Evolutionary conservation across 139 green algal species (phyloP), one percentile per base, ranked within the genome.

Genomic region (Desmodesmus armatus): DNA sequence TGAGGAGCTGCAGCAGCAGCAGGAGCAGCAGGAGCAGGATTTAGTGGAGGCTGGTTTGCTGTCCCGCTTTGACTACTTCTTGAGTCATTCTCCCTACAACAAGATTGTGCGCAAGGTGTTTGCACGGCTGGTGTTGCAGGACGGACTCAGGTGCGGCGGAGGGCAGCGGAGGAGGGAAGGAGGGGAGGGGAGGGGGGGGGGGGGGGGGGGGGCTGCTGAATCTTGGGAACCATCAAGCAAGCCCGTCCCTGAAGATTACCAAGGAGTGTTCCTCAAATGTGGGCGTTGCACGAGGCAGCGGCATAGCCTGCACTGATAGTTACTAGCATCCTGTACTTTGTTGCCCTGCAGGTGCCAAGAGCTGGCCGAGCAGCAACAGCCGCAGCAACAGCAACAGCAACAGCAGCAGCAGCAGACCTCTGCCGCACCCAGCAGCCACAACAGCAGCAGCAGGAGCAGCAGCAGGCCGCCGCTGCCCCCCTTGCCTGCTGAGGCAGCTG

Each of bases 71-170:
- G 82, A 94, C 70, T 91, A 92, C 67, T 92, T 88, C 70, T 25
- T 95, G 15, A 89, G 92, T 55, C 95, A 98, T 74, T 75, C 92
- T 2, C 95, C 95, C 19, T 97, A 94, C 87, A 91, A 94, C 87
- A 96, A 96, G 89, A 86, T 98, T 37, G 90, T 96, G 74, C 90
- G 92, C 33, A 97, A 96, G 86, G 91, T 89, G 0, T 91, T 95
- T 71, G 88, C 90, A 3, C 85, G 94, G 25, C 80, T 98, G 5
- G 74, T 90, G 19, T 89, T 94, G 70, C 70, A 92, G 29, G 95
- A 98, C 83, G 44, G 31, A 40, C 80, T 88, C 47, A 70, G 66
- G 79, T 79, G 74, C 49, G 82, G 23, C 6, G 39, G 23, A 29
- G 35, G n/a, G 2, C 1, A 21, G 27, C 11, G 58, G 15, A 25